Conservation (phyloP, 441 rosid genomes). For the Bruguiera hainesii region DNA sequence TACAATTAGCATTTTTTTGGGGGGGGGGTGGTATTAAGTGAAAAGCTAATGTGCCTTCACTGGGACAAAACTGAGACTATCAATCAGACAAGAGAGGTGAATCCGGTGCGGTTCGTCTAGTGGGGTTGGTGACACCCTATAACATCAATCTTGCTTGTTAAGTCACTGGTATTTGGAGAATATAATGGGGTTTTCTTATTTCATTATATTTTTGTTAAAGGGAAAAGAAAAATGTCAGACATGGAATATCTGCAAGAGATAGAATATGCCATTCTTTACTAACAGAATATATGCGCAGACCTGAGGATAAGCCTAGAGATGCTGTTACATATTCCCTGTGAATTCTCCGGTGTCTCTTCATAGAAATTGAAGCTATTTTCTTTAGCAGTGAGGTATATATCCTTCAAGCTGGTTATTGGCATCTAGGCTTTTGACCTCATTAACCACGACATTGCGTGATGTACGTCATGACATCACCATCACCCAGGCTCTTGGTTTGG, state of each 20-base stretch:
- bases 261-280: too few species aligned
- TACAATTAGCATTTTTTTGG: neutral
- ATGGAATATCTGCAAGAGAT: too few species aligned
- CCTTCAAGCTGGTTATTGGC: neutral
- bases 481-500: neutral
- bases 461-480: slow-evolving; percentile 11
- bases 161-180: slow-evolving; percentile 8
- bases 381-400: neutral
- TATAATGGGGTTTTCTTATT: too few species aligned
- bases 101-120: neutral
- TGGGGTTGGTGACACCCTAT: too few species aligned
- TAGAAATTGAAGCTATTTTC: neutral
- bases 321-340: neutral
- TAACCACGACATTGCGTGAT: slow-evolving; percentile 24
- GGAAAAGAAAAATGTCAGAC: too few species aligned
- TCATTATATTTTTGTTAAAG: too few species aligned
- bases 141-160: neutral
- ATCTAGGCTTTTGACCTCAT: neutral
- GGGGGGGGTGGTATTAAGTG: too few species aligned
- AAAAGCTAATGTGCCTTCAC: neutral
- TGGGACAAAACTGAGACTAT: slow-evolving; percentile 8
- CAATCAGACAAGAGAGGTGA: neutral
- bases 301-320: slow-evolving; percentile 13
- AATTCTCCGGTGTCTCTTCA: neutral
- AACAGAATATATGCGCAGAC: too few species aligned